Percentiles rank a stretch among this genome's conserved stretches.
Conservation (phyloP, 164 flowering plant genomes). For the Berberis thunbergii region DNA sequence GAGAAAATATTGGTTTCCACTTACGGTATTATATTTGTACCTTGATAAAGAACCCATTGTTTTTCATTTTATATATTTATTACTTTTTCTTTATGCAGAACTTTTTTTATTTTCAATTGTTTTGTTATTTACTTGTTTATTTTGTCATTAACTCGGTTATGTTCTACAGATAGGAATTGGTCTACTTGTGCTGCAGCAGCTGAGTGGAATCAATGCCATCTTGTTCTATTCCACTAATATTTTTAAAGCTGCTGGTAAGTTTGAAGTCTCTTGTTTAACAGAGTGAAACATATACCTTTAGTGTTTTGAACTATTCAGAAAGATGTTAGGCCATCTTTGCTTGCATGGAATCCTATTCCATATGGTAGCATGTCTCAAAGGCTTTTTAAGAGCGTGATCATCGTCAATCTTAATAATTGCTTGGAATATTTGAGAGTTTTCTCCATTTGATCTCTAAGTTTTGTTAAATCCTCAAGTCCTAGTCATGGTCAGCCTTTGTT, state of each 20-base stretch:
- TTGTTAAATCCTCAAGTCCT: too few species aligned
- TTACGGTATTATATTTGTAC: constrained; percentile 42
- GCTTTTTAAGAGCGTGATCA: too few species aligned
- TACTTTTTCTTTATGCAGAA: background rate
- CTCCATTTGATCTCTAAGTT: too few species aligned
- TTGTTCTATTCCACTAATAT: constrained; percentile 80
- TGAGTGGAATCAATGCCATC: constrained; percentile 81
- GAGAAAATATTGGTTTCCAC: constrained; percentile 78
- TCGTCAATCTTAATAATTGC: too few species aligned
- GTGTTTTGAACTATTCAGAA: background rate
- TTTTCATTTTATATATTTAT: background rate
- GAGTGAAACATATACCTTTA: background rate
- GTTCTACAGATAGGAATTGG: constrained; percentile 76
- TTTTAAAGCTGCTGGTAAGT: constrained; percentile 72
- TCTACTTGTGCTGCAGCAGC: constrained; percentile 74
- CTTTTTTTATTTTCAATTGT: background rate
- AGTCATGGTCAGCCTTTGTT: too few species aligned
- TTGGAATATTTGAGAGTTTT: too few species aligned
- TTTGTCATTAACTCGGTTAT: background rate
- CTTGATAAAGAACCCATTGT: too few species aligned
- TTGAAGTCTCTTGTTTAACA: background rate
- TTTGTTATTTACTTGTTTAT: background rate
- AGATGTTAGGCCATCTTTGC: background rate
- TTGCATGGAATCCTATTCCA: too few species aligned
- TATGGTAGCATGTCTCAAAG: too few species aligned